Conservation (phyloP, 805 yeast genomes). For the Wickerhamiella lipophila region DNA sequence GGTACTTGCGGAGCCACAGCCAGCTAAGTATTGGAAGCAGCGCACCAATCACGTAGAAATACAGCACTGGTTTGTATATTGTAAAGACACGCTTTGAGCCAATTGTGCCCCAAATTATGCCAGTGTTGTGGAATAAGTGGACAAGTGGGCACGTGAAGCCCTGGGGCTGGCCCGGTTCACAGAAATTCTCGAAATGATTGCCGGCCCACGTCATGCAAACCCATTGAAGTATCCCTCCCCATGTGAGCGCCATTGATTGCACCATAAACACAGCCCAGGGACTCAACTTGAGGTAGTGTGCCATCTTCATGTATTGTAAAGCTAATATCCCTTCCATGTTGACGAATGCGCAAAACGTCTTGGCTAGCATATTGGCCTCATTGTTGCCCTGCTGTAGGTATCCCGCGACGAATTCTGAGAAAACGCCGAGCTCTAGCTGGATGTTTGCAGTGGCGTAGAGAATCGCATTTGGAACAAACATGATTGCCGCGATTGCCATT, state of each 20-base stretch:
- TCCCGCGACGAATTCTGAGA: constrained; percentile 53
- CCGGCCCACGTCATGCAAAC: constrained; percentile 35
- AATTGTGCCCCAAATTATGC: constrained; percentile 52
- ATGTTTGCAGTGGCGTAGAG: constrained; percentile 52
- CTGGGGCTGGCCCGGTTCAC: constrained; percentile 33
- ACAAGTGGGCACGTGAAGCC: constrained; percentile 39
- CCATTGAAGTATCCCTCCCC: constrained; percentile 35
- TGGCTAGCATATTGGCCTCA: constrained; percentile 49
- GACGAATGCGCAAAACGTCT: constrained; percentile 45
- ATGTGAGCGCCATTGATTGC: constrained; percentile 35
- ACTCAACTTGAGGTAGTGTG: constrained; percentile 51
- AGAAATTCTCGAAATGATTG: constrained; percentile 31
- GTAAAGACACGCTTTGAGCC: constrained; percentile 53
- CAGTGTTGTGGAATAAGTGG: constrained; percentile 40
- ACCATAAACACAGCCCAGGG: constrained; percentile 48
- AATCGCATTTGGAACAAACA: constrained; percentile 49
- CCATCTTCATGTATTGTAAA: constrained; percentile 46
- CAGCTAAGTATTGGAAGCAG: constrained; percentile 34
- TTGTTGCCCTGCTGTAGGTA: constrained; percentile 52
- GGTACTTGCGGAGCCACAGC: constrained; percentile 30
- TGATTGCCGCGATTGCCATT: constrained; percentile 40
- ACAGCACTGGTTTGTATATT: constrained; percentile 41
- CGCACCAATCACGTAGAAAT: constrained; percentile 50
- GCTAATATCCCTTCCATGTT: constrained; percentile 43
- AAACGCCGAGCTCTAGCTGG: constrained; percentile 45